Conservation (phyloP, 2,329 filamentous ascomycete species). For the Calonectria pauciramosa region DNA sequence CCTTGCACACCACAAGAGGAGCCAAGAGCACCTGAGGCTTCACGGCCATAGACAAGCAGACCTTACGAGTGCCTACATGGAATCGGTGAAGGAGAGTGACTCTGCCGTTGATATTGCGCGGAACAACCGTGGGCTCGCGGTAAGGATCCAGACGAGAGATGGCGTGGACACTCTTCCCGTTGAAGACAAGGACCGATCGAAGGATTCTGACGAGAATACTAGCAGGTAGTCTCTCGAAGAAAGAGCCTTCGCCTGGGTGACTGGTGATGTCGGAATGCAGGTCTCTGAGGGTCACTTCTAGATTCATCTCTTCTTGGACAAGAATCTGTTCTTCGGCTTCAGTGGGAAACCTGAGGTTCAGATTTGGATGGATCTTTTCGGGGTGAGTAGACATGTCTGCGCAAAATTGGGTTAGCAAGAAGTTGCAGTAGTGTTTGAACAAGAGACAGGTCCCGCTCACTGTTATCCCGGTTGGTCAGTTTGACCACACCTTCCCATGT, state of each 20-base stretch:
- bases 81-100: constrained; percentile 54
- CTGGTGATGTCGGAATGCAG: neutral
- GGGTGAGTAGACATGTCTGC: neutral
- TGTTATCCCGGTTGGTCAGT: neutral
- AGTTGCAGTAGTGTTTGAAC: neutral
- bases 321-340: neutral
- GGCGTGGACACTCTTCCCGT: constrained; percentile 54
- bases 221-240: constrained; percentile 49
- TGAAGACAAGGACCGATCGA: constrained; percentile 51
- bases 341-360: neutral
- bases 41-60: constrained; percentile 50
- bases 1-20: constrained; percentile 55
- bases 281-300: neutral
- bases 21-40: constrained; percentile 54
- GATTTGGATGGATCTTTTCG: neutral
- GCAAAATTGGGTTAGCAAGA: neutral
- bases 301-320: neutral
- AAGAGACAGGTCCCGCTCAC: neutral
- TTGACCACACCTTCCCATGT: neutral
- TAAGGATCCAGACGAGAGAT: constrained; percentile 60
- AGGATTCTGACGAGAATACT: constrained; percentile 54
- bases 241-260: constrained; percentile 28
- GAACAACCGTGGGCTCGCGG: constrained; percentile 36
- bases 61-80: constrained; percentile 50
- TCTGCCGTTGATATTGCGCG: constrained; percentile 16